phyloP scores from a whole-genome alignment of 2,329 filamentous ascomycete species.

The Penicillium sp. region DNA sequence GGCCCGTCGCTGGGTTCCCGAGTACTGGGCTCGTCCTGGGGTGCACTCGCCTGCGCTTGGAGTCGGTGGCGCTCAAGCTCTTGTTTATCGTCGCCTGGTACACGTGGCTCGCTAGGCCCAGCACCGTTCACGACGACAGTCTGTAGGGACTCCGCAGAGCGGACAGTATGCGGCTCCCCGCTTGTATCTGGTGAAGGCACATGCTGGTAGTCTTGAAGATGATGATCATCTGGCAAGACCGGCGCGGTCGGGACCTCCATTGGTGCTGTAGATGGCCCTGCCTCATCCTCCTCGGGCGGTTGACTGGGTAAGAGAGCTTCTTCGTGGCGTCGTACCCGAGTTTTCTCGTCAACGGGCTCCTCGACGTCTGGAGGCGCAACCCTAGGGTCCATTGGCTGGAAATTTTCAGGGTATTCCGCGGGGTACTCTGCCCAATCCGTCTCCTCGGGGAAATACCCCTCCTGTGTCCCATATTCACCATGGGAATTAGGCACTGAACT shows the following conservation, averaged over 20 bases:
- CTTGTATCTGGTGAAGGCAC: conserved; percentile 23
- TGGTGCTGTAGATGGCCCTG: conserved; percentile 46
- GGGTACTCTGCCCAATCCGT: conserved; percentile 31
- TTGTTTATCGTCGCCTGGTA: conserved; percentile 67
- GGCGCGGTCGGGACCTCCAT: conserved; percentile 44
- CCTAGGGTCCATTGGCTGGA: conserved; percentile 24
- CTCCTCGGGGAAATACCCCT: conserved; percentile 12
- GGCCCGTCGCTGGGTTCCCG: conserved; percentile 34
- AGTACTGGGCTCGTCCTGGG: conserved; percentile 34
- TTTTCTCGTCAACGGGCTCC: conserved; percentile 72
- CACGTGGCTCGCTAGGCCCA: conserved; percentile 36
- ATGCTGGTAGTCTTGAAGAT: conserved; percentile 49
- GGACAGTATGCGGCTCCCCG: conserved; percentile 21
- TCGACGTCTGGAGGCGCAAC: conserved; percentile 53
- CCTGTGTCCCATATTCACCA: conserved; percentile 20
- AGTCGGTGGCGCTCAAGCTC: conserved; percentile 68
- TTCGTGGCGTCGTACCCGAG: conserved; percentile 73
- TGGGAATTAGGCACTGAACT: conserved; percentile 18
- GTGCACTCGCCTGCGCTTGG: conserved; percentile 63
- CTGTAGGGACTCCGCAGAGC: conserved; percentile 33
- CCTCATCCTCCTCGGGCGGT: conserved; percentile 55
- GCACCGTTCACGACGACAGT: conserved; percentile 32
- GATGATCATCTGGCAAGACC: conserved; percentile 48
- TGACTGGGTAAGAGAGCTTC: conserved; percentile 76
- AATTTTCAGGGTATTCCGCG: conserved; percentile 24